Conservation (phyloP, 176 grass and related monocot genomes). For the Triticum dicoccoides region DNA sequence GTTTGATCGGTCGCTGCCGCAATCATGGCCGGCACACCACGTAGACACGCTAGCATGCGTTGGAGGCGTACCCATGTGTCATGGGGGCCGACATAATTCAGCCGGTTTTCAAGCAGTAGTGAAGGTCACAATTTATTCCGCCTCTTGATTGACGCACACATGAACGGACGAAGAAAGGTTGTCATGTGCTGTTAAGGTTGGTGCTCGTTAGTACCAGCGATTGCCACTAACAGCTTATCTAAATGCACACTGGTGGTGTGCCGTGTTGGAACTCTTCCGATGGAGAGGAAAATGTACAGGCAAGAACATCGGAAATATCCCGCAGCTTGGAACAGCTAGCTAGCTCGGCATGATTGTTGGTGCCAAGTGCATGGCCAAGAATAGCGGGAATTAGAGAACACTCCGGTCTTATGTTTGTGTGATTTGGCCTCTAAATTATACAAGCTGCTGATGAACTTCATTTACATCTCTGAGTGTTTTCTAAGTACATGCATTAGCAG, state of each 20-base stretch:
- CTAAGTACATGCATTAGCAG: too few relatives aligned
- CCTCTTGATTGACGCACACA: not conserved
- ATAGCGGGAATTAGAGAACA: too few relatives aligned
- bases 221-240: not conserved
- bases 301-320: not conserved
- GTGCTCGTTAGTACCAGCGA: too few relatives aligned
- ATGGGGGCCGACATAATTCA: not conserved
- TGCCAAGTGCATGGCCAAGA: not conserved
- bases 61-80: not conserved
- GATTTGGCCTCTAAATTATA: too few relatives aligned
- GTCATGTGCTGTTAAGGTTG: slow-evolving; percentile 11
- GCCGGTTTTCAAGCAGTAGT: not conserved
- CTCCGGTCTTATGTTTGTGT: too few relatives aligned
- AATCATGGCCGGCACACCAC: slow-evolving; percentile 27
- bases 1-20: not conserved
- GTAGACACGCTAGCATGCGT: slow-evolving; percentile 2
- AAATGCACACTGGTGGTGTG: not conserved
- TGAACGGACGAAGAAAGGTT: not conserved
- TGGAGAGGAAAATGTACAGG: not conserved
- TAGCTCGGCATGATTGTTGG: not conserved
- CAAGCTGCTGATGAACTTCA: too few relatives aligned
- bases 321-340: slow-evolving; percentile 9
- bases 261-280: not conserved
- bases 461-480: too few relatives aligned
- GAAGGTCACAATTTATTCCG: not conserved